Evolutionary conservation across 2,329 filamentous ascomycete genomes (phyloP), one percentile per base, ranked within the genome.

Genomic region (Epicoccum nigrum): DNA sequence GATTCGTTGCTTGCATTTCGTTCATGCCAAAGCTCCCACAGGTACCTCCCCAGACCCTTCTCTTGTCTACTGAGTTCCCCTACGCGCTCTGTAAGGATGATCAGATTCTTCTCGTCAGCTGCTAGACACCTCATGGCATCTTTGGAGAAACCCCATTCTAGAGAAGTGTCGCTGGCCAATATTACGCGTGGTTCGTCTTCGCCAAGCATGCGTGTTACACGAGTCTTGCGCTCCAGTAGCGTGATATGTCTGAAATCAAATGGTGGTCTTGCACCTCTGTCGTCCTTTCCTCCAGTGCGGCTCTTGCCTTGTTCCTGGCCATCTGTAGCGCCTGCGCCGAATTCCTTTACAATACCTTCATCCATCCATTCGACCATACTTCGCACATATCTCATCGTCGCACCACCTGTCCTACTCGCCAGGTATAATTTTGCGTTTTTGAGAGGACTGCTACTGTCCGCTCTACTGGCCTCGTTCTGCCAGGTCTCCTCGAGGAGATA

Each of bases 351-450:
- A 52, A 99, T 95, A 51, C 86, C 88, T 67, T 97, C 92, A 68
- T 97, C 92, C 92, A 99, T 97, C 94, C 94, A 99, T 69, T 99
- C 94, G 25, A 99, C 79, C 90, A 99, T 96, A 71, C 93, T 97
- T 60, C 92, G 84, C 20, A 93, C 90, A 60, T 97, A 90, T 44
- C 91, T 84, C 81, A 97, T 89, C 0, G 92, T 96, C 56, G 91
- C 92, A 51, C 90, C 87, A 58, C 90, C 89, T 55, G 91, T 96
- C 52, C 87, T 87, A 31, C 92, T 92, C 0, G 92, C 93, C 34
- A 99, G 79, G 68, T 92, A 97, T 0, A 97, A 79, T 41, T 77
- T 79, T 8, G 81, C 77, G 23, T 74, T 75, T 57, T 77, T 80
- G 34, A 85, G 73, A 1, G 77, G 68, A 56, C 77, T 77, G 2